Evolutionary conservation across 345 rosid species (phyloP), one percentile per base, ranked within the genome.

Genomic region (Sapria himalayana): DNA sequence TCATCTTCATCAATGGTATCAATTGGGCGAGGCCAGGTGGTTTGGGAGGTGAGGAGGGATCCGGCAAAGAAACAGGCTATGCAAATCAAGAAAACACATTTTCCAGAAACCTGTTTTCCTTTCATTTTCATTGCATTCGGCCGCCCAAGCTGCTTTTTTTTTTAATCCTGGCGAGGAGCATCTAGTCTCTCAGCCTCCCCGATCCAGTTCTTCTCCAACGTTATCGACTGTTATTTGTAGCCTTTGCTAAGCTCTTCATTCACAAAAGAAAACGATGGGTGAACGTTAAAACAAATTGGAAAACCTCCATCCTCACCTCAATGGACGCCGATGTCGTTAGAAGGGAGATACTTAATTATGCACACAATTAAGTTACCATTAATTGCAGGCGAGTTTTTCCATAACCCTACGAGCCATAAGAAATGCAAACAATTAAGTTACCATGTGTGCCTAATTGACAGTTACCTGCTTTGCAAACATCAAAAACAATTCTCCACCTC

Each of bases 51-150:
- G 50, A 84, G 68, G 18, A 84, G 51, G 2, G 89, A 71, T 7
- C 95, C 92, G 2, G 73, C 79, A 22, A 79, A 69, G 55, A 84
- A 84, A 68, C 85, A 61, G 1, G 72, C 76, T 1, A 73, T 52
- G 48, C 92, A 84, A 8, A 73, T 48, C 10, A 60, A 64, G 15
- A 72, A 46, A 39, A 76, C 61, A n/a, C 66, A 61, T 63, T 75
- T 79, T 24, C 76, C 81, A 1, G 89, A 67, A 46, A 58, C 51
- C 15, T 71, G 64, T 57, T 73, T 84, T 14, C 65, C 73, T 52
- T 81, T 64, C 95, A 76, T 84, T 57, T 64, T 70, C 60, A 9
- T 60, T 7, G 48, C 67, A 12, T 36, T 31, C 34, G 25, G 54
- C 45, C 25, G 7, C 33, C 49, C 3, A 0, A 53, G 56, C 60